Evolutionary conservation across 257 asterid species (phyloP).

Genomic region (Ligustrum vulgare): DNA sequence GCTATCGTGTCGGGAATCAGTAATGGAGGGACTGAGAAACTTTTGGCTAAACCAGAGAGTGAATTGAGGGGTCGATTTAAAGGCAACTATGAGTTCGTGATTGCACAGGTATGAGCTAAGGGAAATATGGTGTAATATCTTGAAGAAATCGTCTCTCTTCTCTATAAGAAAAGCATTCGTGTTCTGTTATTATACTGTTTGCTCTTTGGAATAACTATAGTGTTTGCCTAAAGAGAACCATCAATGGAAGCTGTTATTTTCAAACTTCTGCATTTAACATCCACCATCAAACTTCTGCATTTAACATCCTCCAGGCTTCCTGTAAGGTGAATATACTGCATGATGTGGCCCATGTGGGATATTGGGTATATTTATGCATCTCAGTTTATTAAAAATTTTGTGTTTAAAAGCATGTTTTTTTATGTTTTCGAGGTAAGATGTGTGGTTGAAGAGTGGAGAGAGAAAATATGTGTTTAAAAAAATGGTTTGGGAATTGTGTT

Average conservation of each 20-base stretch:
- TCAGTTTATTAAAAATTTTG: too few relatives aligned
- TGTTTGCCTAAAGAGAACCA: conserved; percentile 1
- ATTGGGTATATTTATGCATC: not conserved
- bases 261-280: conserved; percentile 6
- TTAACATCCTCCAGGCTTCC: not conserved
- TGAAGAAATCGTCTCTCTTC: not conserved
- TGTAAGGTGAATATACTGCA: not conserved
- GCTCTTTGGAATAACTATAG: conserved; percentile 2
- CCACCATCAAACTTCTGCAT: not conserved
- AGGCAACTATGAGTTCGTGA: conserved; percentile 79
- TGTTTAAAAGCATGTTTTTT: too few relatives aligned
- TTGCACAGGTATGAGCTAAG: conserved; percentile 56
- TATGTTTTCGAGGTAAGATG: too few relatives aligned
- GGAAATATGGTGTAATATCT: not conserved
- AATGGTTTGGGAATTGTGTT: too few relatives aligned
- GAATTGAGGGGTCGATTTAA: conserved; percentile 75
- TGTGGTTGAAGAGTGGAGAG: too few relatives aligned
- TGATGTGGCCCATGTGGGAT: conserved; percentile 7
- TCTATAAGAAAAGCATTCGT: not conserved
- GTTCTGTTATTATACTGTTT: not conserved
- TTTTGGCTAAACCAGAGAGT: conserved; percentile 65
- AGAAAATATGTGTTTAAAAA: too few relatives aligned
- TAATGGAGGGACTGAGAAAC: conserved; percentile 53
- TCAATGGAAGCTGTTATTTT: conserved; percentile 5
- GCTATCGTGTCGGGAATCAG: conserved; percentile 91